Base-by-base conservation (phyloP, 2,329 filamentous ascomycete genomes). In the Hymenoscyphus scutula region DNA sequence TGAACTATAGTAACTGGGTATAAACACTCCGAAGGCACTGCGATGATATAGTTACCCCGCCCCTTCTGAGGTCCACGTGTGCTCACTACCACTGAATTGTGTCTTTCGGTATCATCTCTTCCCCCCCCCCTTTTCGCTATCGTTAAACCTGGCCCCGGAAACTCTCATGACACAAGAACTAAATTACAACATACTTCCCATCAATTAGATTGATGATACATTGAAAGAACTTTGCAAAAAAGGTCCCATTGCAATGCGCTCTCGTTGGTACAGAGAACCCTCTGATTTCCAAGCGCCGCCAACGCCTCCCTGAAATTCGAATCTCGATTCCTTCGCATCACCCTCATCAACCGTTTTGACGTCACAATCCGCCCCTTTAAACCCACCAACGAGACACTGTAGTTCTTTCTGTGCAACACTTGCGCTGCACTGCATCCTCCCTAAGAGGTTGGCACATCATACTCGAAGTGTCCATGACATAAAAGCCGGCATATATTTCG, bases 311-410 rank as follows among this genome's bases (percentile, higher is more conserved):
- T 48, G 41, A 23, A 7, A 11, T 19, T 25, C 15, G 8, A 10
- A 48, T 23, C 41, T 48, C 19, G 41, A 45, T n/a, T 45, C 38
- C n/a, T 48, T 48, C 19, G 41, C 41, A 48, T 48, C n/a, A 48
- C 19, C 19, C 41, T 48, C 41, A n/a, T 48, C n/a, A 48, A 48
- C 11, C 41, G 7, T 23, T 23, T 48, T 8, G 41, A 11, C 41
- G 41, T 23, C n/a, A 23, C 41, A 48, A 10, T n/a, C 19, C 11
- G n/a, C 19, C 19, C 19, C 41, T 19, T 19, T 25, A 23, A 19
- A 48, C 19, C 19, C 19, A 48, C 41, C 19, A 48, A 48, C 41
- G 8, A 48, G 3, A 5, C n/a, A 19, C 41, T 2, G 41, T 48
- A 10, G 38, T 8, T 23, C 15, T 45, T n/a, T n/a, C n/a, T n/a